Percentiles rank a stretch among this genome's conserved stretches.
Evolutionary conservation across 106 monocot species (phyloP).

Genomic region (Acorus calamus): DNA sequence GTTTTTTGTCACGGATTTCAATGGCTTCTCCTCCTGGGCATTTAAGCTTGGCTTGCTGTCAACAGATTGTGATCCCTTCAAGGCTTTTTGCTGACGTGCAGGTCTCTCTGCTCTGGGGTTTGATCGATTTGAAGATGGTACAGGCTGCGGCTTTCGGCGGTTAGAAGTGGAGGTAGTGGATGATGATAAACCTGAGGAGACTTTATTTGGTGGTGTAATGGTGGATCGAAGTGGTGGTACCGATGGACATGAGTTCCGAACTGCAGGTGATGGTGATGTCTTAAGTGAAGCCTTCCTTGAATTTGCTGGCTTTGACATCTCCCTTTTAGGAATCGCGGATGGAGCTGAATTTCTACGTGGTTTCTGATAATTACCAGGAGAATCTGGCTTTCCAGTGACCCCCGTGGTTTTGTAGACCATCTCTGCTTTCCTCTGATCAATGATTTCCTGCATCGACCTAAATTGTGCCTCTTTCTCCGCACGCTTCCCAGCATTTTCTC

Average conservation of each 20-base stretch:
- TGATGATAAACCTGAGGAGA: constrained; percentile 13
- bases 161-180: constrained; percentile 8
- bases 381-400: constrained; percentile 27
- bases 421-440: constrained; percentile 38
- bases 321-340: constrained; percentile 52
- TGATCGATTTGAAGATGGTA: constrained; percentile 26
- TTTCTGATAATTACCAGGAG: constrained; percentile 29
- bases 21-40: constrained; percentile 36
- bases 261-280: constrained; percentile 3
- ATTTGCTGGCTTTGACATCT: constrained; percentile 33
- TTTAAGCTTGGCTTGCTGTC: constrained; percentile 27
- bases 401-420: constrained; percentile 24
- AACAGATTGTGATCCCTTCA: constrained; percentile 16
- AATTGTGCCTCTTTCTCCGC: constrained; percentile 36
- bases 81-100: constrained; percentile 18
- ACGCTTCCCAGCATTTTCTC: constrained; percentile 38
- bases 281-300: constrained; percentile 42
- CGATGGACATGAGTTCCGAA: constrained; percentile 33
- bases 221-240: constrained; percentile 32
- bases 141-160: constrained; percentile 31
- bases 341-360: constrained; percentile 81
- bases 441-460: constrained; percentile 37
- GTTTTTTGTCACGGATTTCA: constrained; percentile 19
- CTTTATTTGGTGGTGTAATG: constrained; percentile 32
- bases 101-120: constrained; percentile 26